phyloP scores from a whole-genome alignment of 352 stramenopile genomes.

The Phytopythium delawarense region DNA sequence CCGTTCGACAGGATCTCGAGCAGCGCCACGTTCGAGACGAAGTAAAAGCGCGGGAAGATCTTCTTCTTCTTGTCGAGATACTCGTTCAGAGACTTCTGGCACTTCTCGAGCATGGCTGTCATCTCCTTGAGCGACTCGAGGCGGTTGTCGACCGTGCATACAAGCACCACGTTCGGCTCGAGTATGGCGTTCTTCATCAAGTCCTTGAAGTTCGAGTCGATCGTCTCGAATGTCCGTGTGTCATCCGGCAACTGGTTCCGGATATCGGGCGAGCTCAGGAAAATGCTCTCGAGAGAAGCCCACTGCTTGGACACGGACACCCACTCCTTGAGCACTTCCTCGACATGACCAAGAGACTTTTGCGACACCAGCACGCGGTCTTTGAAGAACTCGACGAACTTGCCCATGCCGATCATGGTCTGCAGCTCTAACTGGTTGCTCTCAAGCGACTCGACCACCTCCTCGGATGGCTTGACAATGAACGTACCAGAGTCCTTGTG shows the following conservation, averaged over 20 bases:
- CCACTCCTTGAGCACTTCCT: constrained; percentile 88
- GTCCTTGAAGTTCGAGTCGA: constrained; percentile 89
- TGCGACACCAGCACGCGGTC: constrained; percentile 74
- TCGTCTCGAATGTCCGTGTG: constrained; percentile 83
- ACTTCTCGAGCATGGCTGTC: constrained; percentile 87
- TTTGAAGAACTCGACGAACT: constrained; percentile 90
- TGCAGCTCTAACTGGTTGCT: constrained; percentile 86
- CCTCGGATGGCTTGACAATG: constrained; percentile 81
- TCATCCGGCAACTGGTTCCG: constrained; percentile 85
- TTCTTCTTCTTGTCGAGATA: constrained; percentile 92
- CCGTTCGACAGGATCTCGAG: constrained; percentile 87
- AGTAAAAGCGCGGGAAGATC: constrained; percentile 90
- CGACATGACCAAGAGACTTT: constrained; percentile 79
- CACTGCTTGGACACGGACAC: constrained; percentile 86
- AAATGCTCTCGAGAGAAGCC: constrained; percentile 87
- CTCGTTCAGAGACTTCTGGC: constrained; percentile 86
- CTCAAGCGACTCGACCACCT: constrained; percentile 83
- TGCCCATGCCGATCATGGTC: constrained; percentile 89
- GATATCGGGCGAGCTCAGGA: constrained; percentile 86
- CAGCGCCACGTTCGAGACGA: constrained; percentile 85
- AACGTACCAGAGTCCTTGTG: constrained; percentile 87
- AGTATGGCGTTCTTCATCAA: constrained; percentile 88
- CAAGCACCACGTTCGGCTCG: constrained; percentile 77
- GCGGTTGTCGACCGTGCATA: constrained; percentile 73
- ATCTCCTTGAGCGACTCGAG: constrained; percentile 85